Base-by-base conservation (phyloP, 2,329 filamentous ascomycete species). In the Alternaria sp. region DNA sequence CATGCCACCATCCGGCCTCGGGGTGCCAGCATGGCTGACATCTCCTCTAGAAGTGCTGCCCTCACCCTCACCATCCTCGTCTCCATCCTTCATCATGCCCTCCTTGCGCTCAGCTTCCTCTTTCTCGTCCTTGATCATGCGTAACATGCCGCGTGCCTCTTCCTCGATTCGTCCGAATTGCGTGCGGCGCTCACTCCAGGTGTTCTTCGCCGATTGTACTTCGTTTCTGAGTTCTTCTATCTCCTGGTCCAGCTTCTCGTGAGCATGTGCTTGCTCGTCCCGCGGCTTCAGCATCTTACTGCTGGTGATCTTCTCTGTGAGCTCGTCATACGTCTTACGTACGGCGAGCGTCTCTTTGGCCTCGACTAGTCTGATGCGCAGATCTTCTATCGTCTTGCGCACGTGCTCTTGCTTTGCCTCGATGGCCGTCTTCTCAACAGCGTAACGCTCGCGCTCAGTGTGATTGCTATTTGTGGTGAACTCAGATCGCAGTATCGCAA, bases 71-170 rank as follows among this genome's bases (percentile, higher is more conserved):
- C 75, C 78, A 20, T 78, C 79, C 16, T 78, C 78, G 14, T 80
- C 80, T 2, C 74, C 76, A 34, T 78, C 79, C 49, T 80, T 80
- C 63, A 81, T 81, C 78, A 81, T 81, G 27, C 92, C 93, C 78
- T 96, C 93, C 56, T 93, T 87, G 43, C 92, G 85, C 80, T 97
- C 93, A 0, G 95, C 92, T 80, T 97, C 93, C 77, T 97, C 94
- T 81, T 97, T 97, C 83, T 97, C 94, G 73, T 97, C 94, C 62
- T 93, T 89, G 73, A 98, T 97, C 77, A 96, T 85, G 50, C 92
- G 86, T 59, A 94, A 85, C 77, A 98, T 85, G 65, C 92, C 85
- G 86, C 92, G 91, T n/a, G 93, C 93, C 81, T 97, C 94, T 61
- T 94, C 92, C 75, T 97, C 92, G 72, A 98, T 94, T 57, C 88